phyloP scores from a whole-genome alignment of 2,329 filamentous ascomycete genomes.

The Epichloe gansuensis region DNA sequence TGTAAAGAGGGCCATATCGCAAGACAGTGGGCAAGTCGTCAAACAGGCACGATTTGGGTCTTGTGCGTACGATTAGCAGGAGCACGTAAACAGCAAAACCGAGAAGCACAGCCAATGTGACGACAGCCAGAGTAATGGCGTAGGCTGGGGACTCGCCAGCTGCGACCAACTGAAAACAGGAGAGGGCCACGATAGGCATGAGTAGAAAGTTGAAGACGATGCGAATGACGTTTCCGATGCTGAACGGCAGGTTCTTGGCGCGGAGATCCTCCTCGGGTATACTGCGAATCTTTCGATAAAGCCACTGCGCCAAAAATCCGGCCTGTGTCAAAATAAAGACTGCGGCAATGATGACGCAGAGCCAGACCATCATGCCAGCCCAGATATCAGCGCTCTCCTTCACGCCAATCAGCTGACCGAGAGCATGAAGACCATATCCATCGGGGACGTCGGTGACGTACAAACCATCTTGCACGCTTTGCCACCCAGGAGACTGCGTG shows the following conservation, averaged over 20 bases:
- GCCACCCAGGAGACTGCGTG: slow-evolving; percentile 50
- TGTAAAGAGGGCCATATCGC: slow-evolving; percentile 86
- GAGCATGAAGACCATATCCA: slow-evolving; percentile 70
- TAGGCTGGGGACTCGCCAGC: slow-evolving; percentile 54
- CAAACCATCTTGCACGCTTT: slow-evolving; percentile 69
- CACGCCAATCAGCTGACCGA: slow-evolving; percentile 78
- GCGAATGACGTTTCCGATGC: slow-evolving; percentile 64
- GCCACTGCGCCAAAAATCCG: slow-evolving; percentile 66
- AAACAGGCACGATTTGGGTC: slow-evolving; percentile 77
- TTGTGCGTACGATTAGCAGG: slow-evolving; percentile 65
- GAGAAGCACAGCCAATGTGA: slow-evolving; percentile 62
- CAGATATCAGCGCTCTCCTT: slow-evolving; percentile 66
- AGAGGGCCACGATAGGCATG: slow-evolving; percentile 73
- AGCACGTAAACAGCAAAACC: slow-evolving; percentile 69
- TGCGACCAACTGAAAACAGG: slow-evolving; percentile 82
- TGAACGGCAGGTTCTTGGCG: slow-evolving; percentile 85
- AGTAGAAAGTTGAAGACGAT: slow-evolving; percentile 90
- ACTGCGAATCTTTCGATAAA: slow-evolving; percentile 57
- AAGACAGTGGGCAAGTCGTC: slow-evolving; percentile 86
- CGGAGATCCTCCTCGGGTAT: slow-evolving; percentile 77
- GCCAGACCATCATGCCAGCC: slow-evolving; percentile 88
- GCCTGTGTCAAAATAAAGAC: slow-evolving; percentile 61
- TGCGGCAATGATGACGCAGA: slow-evolving; percentile 61
- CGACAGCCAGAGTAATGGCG: slow-evolving; percentile 60
- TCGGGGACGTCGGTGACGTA: slow-evolving; percentile 69